Conservation (phyloP, 2,329 filamentous ascomycete genomes). For the Venturia carpophila region DNA sequence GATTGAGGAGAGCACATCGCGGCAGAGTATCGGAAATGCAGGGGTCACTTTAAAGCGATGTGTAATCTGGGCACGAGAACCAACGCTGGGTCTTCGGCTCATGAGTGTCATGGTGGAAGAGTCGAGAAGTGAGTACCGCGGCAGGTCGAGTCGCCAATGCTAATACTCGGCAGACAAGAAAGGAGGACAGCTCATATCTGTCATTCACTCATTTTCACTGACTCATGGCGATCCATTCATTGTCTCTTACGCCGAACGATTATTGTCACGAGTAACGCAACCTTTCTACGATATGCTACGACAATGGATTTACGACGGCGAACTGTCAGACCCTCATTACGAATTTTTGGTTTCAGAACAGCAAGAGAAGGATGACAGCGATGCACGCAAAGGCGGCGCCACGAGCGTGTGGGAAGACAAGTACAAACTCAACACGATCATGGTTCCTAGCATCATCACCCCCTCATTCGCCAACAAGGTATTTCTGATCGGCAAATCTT, state of each 20-base stretch:
- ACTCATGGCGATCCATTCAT: conserved; percentile 95
- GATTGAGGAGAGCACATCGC: conserved; percentile 59
- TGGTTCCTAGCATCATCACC: conserved; percentile 91
- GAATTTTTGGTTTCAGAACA: conserved; percentile 95
- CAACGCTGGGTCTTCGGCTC: conserved; percentile 86
- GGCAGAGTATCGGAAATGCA: conserved; percentile 68
- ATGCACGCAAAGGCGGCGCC: conserved; percentile 46
- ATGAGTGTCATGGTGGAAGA: conserved; percentile 95
- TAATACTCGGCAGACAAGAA: conserved; percentile 47
- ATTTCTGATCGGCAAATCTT: conserved; percentile 91
- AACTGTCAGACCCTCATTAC: conserved; percentile 88
- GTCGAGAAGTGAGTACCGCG: conserved; percentile 53
- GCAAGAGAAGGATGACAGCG: conserved; percentile 41
- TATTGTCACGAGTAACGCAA: conserved; percentile 77
- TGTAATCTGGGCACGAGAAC: conserved; percentile 94
- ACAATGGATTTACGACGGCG: conserved; percentile 97
- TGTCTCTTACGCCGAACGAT: conserved; percentile 80
- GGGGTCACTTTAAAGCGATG: conserved; percentile 93
- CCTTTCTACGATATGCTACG: conserved; percentile 96
- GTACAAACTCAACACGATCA: conserved; percentile 73
- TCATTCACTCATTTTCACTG: conserved; percentile 88
- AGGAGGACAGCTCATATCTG: conserved; percentile 83
- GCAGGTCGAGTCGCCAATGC: conserved; percentile 10
- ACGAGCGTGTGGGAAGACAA: conserved; percentile 98
- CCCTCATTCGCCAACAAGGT: conserved; percentile 92